Evolutionary conservation across 2,329 filamentous ascomycete species (phyloP).

Genomic region (Ophiobolus disseminans): DNA sequence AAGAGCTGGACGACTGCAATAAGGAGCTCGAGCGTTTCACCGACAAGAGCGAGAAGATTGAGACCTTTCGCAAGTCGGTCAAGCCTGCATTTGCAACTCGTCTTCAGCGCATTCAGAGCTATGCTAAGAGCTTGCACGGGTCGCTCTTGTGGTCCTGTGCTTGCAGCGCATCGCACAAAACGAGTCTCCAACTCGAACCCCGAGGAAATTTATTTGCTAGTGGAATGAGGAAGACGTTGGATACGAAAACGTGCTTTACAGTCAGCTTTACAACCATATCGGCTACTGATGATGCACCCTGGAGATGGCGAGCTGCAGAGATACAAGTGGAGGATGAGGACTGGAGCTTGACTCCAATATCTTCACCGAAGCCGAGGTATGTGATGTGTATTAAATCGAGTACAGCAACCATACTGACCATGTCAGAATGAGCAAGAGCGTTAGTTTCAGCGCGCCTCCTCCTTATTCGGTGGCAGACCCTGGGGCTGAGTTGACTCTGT

Average conservation of each 20-base stretch:
- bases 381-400: neutral
- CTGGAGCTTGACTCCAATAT: conserved; percentile 7
- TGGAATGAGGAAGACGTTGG: conserved; percentile 18
- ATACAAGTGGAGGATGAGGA: conserved; percentile 41
- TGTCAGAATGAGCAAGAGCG: conserved; percentile 37
- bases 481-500: neutral
- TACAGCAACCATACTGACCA: conserved; percentile 11
- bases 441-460: conserved; percentile 45
- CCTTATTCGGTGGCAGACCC: conserved; percentile 40
- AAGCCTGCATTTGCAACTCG: conserved; percentile 45
- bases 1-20: conserved; percentile 48
- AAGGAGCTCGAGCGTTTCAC: conserved; percentile 49
- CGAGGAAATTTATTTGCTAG: conserved; percentile 34
- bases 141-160: conserved; percentile 46
- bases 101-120: conserved; percentile 44
- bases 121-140: conserved; percentile 42
- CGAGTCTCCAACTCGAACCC: conserved; percentile 44
- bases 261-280: conserved; percentile 39
- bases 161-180: conserved; percentile 41
- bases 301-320: conserved; percentile 44
- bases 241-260: conserved; percentile 41
- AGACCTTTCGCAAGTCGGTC: conserved; percentile 40
- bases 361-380: conserved; percentile 30
- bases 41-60: conserved; percentile 47
- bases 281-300: conserved; percentile 20